Conservation (phyloP, 495 filamentous ascomycete species). For the Neurospora discreta region DNA sequence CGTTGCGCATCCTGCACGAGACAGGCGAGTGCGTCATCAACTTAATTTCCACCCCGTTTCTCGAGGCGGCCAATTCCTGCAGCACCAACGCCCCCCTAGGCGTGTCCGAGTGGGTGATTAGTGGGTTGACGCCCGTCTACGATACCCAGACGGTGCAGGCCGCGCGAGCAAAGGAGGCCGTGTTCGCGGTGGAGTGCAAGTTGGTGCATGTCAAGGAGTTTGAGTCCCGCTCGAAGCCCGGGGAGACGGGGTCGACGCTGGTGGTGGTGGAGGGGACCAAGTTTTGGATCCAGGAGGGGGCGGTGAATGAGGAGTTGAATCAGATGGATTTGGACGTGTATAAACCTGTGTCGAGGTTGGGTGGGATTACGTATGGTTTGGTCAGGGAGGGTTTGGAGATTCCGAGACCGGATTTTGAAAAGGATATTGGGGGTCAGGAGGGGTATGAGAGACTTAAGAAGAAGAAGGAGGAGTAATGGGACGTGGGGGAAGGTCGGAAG, state of each 20-base stretch:
- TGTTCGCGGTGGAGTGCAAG: slow-evolving; percentile 72
- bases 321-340: slow-evolving; percentile 54
- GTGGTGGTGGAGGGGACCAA: slow-evolving; percentile 73
- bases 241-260: slow-evolving; percentile 61
- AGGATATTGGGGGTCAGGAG: slow-evolving; percentile 30
- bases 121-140: slow-evolving; percentile 58
- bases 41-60: slow-evolving; percentile 71
- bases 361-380: slow-evolving; percentile 74
- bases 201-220: slow-evolving; percentile 64
- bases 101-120: slow-evolving; percentile 68
- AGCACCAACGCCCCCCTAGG: slow-evolving; percentile 71
- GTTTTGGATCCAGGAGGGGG: slow-evolving; percentile 88
- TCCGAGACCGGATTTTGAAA: slow-evolving; percentile 55
- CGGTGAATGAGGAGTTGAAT: slow-evolving; percentile 64
- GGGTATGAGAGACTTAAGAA: slow-evolving; percentile 26
- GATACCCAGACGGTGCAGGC: slow-evolving; percentile 54
- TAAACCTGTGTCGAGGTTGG: slow-evolving; percentile 65
- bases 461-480: background rate
- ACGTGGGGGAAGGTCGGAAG: no score
- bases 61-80: slow-evolving; percentile 80
- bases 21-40: slow-evolving; percentile 74
- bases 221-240: slow-evolving; percentile 53
- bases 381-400: slow-evolving; percentile 66
- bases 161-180: slow-evolving; percentile 68
- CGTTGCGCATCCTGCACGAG: slow-evolving; percentile 59